A percentile compares a stretch with the other conserved stretches of the same genome.
Evolutionary conservation across 1,139 yeast species (phyloP).

Genomic region (Taphrina sp.): DNA sequence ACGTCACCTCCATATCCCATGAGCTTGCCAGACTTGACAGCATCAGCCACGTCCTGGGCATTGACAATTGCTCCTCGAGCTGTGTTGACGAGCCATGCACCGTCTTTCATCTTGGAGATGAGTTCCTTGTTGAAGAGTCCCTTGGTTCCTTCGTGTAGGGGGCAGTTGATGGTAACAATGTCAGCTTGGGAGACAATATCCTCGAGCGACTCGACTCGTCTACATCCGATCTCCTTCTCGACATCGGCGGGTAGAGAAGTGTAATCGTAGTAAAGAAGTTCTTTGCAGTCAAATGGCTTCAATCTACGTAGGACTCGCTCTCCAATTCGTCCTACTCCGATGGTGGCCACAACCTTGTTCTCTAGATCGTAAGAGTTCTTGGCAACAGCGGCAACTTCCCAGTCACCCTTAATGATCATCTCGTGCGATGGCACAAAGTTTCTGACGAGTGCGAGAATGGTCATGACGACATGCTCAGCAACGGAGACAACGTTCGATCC

Average conservation of each 20-base stretch:
- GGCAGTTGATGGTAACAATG: conserved; percentile 74
- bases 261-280: conserved; percentile 71
- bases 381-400: conserved; percentile 80
- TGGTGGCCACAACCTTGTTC: conserved; percentile 71
- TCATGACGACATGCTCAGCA: conserved; percentile 78
- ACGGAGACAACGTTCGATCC: conserved; percentile 79
- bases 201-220: conserved; percentile 62
- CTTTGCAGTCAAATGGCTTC: conserved; percentile 71
- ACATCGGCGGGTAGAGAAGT: conserved; percentile 63
- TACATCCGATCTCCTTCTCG: conserved; percentile 57
- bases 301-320: conserved; percentile 71
- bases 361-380: conserved; percentile 73
- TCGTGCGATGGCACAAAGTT: conserved; percentile 79
- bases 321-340: conserved; percentile 83
- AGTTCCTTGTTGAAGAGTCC: conserved; percentile 68
- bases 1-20: conserved; percentile 85
- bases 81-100: conserved; percentile 75
- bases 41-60: conserved; percentile 72
- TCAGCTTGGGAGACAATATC: conserved; percentile 69
- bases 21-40: conserved; percentile 64
- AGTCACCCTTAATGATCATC: conserved; percentile 58
- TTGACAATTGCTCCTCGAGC: conserved; percentile 81
- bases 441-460: conserved; percentile 64
- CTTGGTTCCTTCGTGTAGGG: conserved; percentile 66
- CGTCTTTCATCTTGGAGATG: conserved; percentile 70